Evolutionary conservation across 345 rosid genomes (phyloP).

Genomic region (Ailanthus altissimus): DNA sequence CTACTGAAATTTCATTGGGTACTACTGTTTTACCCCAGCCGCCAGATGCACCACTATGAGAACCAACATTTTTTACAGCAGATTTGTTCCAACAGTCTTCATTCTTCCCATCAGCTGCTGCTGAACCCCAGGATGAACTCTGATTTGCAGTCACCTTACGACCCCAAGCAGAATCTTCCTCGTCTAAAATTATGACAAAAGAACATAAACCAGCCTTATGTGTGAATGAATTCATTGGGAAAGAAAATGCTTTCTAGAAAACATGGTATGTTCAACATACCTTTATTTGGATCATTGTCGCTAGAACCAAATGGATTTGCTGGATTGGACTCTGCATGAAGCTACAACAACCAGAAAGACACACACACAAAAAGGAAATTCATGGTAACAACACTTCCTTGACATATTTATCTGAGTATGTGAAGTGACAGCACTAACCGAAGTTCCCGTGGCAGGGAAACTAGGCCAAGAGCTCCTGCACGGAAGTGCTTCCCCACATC

Average conservation of each 20-base stretch:
- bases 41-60: constrained; percentile 36
- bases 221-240: background rate
- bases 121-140: constrained; percentile 54
- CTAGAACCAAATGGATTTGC: constrained; percentile 26
- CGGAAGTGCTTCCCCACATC: constrained; percentile 11
- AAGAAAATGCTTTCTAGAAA: background rate
- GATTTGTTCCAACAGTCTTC: constrained; percentile 59
- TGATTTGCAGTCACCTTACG: constrained; percentile 34
- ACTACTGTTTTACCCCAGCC: constrained; percentile 50
- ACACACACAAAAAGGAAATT: background rate
- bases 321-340: constrained; percentile 29
- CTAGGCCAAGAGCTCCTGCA: constrained; percentile 60
- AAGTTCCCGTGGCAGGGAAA: constrained; percentile 33
- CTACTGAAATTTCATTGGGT: constrained; percentile 27
- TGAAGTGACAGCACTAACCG: constrained; percentile 32
- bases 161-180: constrained; percentile 50
- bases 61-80: constrained; percentile 30
- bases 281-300: constrained; percentile 27
- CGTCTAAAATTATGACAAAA: constrained; percentile 25
- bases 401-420: background rate
- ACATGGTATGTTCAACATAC: constrained; percentile 20
- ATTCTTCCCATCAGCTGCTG: constrained; percentile 39
- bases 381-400: background rate
- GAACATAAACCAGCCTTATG: background rate
- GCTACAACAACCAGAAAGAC: constrained; percentile 18